Conservation (phyloP, 2,329 filamentous ascomycete genomes). For the Onygenales sp. region DNA sequence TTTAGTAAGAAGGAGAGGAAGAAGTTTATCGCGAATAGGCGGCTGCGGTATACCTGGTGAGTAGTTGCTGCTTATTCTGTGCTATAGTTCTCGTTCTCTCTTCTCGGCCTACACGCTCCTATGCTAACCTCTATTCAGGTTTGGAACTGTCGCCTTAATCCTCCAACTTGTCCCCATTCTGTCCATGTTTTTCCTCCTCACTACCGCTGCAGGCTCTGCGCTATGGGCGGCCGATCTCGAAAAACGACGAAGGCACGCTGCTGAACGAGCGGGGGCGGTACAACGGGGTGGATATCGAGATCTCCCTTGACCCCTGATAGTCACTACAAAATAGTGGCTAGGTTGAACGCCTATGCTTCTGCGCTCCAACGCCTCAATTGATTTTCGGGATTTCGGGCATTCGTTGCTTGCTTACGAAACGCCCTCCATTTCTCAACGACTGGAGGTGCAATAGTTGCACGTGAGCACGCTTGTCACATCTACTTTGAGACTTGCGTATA, state of each 20-base stretch:
- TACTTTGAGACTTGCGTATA: too few relatives aligned
- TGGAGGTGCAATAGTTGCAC: too few relatives aligned
- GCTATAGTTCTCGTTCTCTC: not conserved
- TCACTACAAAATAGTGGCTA: too few relatives aligned
- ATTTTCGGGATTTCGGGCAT: too few relatives aligned
- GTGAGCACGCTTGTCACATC: too few relatives aligned
- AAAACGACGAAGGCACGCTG: constrained; percentile 16
- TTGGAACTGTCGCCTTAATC: constrained; percentile 74
- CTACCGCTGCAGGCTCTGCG: constrained; percentile 73
- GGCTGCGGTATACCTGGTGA: constrained; percentile 79
- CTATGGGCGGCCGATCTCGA: constrained; percentile 80
- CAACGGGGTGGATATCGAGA: constrained; percentile 27
- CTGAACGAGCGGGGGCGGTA: constrained; percentile 4
- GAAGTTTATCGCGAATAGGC: constrained; percentile 54
- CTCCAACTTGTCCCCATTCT: constrained; percentile 81
- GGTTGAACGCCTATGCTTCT: too few relatives aligned
- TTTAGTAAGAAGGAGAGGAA: constrained; percentile 66
- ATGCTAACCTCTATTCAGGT: constrained; percentile 35
- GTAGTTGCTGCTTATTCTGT: constrained; percentile 8
- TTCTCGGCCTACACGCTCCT: not conserved
- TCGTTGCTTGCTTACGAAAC: not conserved
- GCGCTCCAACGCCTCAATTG: too few relatives aligned
- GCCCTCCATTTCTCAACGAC: not conserved
- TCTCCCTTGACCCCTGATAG: constrained; percentile 13
- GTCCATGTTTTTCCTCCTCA: constrained; percentile 91